These are phyloP conservation scores for Saturnispora galanensis DNA, from an alignment of 805 yeast species.

Conservation along the genomic window DNA sequence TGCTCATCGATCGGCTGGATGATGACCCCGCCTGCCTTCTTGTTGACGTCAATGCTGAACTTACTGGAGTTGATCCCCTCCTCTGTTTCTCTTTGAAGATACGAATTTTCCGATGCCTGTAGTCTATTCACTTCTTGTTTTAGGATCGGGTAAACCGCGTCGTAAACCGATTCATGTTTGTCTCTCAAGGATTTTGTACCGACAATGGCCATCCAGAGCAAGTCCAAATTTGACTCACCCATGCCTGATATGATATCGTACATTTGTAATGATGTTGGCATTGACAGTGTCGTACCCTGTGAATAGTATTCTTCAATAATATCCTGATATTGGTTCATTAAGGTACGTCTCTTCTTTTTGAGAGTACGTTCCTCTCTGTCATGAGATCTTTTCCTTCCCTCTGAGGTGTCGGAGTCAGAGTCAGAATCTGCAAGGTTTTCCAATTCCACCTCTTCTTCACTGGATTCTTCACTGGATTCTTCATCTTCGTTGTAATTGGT, in stretches of 20 bases:
- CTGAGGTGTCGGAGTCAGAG: slow-evolving; percentile 20
- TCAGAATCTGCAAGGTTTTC: slow-evolving; percentile 24
- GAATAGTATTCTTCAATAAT: slow-evolving; percentile 66
- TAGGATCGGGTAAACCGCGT: slow-evolving; percentile 58
- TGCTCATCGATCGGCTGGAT: slow-evolving; percentile 75
- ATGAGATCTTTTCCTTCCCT: slow-evolving; percentile 5
- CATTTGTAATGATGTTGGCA: slow-evolving; percentile 68
- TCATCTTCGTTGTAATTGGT: slow-evolving; percentile 30
- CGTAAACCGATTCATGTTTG: slow-evolving; percentile 66
- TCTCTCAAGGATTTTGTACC: slow-evolving; percentile 79
- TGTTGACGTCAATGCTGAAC: slow-evolving; percentile 17
- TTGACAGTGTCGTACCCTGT: slow-evolving; percentile 69
- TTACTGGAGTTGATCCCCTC: background rate
- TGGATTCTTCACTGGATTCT: slow-evolving; percentile 28
- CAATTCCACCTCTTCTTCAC: slow-evolving; percentile 27
- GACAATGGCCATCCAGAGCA: slow-evolving; percentile 78
- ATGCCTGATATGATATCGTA: slow-evolving; percentile 72
- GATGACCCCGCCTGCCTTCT: slow-evolving; percentile 26
- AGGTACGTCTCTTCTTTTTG: slow-evolving; percentile 32
- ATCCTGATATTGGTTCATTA: slow-evolving; percentile 39
- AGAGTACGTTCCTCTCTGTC: slow-evolving; percentile 14
- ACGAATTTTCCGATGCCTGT: slow-evolving; percentile 23
- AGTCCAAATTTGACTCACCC: slow-evolving; percentile 66
- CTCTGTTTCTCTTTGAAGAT: background rate
- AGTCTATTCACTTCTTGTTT: slow-evolving; percentile 77